Conservation (phyloP, 371 early-diverging fungal species). For the Syncephalastrum monosporum region DNA sequence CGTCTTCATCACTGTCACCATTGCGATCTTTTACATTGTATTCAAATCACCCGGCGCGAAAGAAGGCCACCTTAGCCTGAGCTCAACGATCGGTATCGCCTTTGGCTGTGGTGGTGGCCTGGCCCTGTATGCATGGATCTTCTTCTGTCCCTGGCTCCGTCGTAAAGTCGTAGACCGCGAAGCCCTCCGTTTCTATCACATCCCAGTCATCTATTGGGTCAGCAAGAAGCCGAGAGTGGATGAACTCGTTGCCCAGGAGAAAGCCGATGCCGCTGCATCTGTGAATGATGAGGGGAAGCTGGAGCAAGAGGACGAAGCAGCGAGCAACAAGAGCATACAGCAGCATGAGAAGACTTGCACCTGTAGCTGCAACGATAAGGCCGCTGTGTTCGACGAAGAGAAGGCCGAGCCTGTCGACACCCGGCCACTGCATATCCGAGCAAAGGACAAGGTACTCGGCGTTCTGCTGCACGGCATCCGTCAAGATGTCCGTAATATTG, state of each 20-base stretch:
- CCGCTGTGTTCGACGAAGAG: slow-evolving; percentile 10
- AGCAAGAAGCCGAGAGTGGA: slow-evolving; percentile 38
- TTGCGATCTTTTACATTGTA: slow-evolving; percentile 75
- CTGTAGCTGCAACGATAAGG: background rate
- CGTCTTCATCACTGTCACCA: slow-evolving; percentile 69
- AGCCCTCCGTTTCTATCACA: slow-evolving; percentile 69
- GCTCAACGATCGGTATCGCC: slow-evolving; percentile 57
- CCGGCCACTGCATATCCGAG: background rate
- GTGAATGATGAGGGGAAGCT: background rate
- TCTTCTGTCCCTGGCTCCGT: slow-evolving; percentile 63
- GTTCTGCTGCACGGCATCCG: slow-evolving; percentile 45
- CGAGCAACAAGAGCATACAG: background rate
- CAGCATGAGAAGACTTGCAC: background rate
- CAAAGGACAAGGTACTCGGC: slow-evolving; percentile 16
- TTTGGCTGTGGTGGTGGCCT: slow-evolving; percentile 58
- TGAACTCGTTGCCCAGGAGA: slow-evolving; percentile 13
- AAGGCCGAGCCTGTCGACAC: slow-evolving; percentile 3
- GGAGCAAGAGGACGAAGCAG: slow-evolving; percentile 2
- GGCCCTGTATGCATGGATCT: slow-evolving; percentile 56
- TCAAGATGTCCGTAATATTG: slow-evolving; percentile 60
- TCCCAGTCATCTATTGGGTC: slow-evolving; percentile 53
- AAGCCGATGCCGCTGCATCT: background rate
- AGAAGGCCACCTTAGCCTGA: slow-evolving; percentile 34
- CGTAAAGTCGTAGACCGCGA: slow-evolving; percentile 68
- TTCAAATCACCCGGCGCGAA: slow-evolving; percentile 65